phyloP scores from a whole-genome alignment of 805 yeast species.

The Zygosaccharomyces bailii region DNA sequence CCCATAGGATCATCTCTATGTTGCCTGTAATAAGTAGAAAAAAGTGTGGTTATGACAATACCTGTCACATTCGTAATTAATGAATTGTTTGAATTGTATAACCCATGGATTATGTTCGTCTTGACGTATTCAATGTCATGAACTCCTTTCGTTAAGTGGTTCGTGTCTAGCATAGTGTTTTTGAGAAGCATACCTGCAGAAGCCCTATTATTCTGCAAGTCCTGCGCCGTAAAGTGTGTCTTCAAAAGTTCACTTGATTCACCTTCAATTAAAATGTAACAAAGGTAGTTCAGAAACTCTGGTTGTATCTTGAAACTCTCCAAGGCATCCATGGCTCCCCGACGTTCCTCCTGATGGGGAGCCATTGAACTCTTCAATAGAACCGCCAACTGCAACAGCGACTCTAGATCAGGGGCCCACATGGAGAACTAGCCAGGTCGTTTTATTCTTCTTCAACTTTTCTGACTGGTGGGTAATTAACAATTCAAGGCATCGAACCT shows the following conservation, averaged over 20 bases:
- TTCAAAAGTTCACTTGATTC: conserved; percentile 42
- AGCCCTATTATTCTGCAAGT: conserved; percentile 49
- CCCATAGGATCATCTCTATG: conserved; percentile 49
- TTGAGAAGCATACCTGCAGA: conserved; percentile 86
- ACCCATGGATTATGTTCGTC: conserved; percentile 41
- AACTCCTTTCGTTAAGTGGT: conserved; percentile 31
- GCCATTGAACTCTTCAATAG: conserved; percentile 74
- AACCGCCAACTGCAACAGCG: conserved; percentile 59
- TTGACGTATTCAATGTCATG: conserved; percentile 45
- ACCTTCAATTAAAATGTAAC: conserved; percentile 62
- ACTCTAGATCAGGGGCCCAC: conserved; percentile 68
- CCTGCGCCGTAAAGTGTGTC: conserved; percentile 21
- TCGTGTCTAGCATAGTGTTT: conserved; percentile 56
- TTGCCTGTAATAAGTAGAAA: conserved; percentile 46
- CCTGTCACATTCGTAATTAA: conserved; percentile 86
- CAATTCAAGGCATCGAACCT: conserved; percentile 2
- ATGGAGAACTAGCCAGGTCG: conserved; percentile 10
- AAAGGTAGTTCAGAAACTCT: conserved; percentile 77
- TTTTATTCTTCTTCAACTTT: not conserved
- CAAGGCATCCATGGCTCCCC: conserved; percentile 69
- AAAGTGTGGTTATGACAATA: conserved; percentile 79
- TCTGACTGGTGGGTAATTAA: not conserved
- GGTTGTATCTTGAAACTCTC: conserved; percentile 65
- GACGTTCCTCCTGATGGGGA: conserved; percentile 49
- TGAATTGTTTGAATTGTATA: conserved; percentile 25